Evolutionary conservation across 2,329 filamentous ascomycete species (phyloP).

Genomic region (Exophiala aquamarina): DNA sequence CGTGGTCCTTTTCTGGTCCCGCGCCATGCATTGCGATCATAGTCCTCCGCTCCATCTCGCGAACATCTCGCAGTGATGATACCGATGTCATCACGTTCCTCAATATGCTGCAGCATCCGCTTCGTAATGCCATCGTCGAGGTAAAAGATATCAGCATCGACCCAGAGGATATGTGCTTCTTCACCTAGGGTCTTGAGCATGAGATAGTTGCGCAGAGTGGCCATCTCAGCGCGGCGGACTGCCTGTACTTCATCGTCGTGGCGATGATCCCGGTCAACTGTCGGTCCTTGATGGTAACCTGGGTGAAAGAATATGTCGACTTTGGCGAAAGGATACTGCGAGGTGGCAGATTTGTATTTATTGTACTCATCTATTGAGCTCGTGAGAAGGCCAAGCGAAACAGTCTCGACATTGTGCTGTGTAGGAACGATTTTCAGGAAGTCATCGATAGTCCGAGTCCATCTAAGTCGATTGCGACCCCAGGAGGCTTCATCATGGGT

Average conservation of each 20-base stretch:
- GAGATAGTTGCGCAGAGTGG: constrained; percentile 13
- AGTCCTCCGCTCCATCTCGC: background rate
- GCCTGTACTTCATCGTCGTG: constrained; percentile 4
- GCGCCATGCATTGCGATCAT: constrained; percentile 11
- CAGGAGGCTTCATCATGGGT: constrained; percentile 9
- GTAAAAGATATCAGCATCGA: constrained; percentile 13
- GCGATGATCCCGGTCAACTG: background rate
- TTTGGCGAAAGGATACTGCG: constrained; percentile 1
- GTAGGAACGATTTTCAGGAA: constrained; percentile 3
- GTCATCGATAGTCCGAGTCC: constrained; percentile 3
- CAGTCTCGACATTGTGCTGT: constrained; percentile 1
- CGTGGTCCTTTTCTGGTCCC: constrained; percentile 7
- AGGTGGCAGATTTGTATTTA: background rate
- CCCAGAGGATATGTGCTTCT: constrained; percentile 9
- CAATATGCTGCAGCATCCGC: constrained; percentile 3
- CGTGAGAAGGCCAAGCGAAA: constrained; percentile 11
- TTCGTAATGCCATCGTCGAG: constrained; percentile 4
- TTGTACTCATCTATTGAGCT: constrained; percentile 10
- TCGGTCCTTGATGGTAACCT: constrained; percentile 2
- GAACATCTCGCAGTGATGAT: constrained; percentile 11
- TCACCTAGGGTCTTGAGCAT: constrained; percentile 5
- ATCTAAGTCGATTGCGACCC: constrained; percentile 1
- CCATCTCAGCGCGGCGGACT: constrained; percentile 6
- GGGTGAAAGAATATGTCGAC: constrained; percentile 7
- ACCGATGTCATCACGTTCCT: background rate